phyloP scores from a whole-genome alignment of 78 protist species.

The Monocercomonoides exilis region DNA sequence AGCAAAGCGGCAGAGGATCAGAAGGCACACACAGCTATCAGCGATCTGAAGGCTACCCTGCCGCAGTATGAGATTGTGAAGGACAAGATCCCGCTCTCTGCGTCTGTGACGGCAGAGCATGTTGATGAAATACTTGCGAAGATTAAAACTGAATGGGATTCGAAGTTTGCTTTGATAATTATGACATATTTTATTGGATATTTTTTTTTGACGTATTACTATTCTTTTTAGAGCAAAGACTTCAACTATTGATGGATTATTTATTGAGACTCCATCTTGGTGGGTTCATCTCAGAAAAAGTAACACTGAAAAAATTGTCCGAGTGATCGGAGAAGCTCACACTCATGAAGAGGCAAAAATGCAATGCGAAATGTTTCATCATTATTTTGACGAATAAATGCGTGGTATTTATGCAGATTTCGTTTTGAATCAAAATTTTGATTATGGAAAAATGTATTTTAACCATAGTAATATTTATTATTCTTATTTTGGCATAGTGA shows the following conservation, averaged over 20 bases:
- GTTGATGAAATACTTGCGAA: not conserved
- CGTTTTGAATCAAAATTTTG: too few relatives aligned
- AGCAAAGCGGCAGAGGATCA: not conserved
- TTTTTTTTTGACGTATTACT: too few relatives aligned
- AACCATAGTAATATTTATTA: too few relatives aligned
- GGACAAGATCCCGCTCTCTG: not conserved
- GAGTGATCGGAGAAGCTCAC: conserved; percentile 38
- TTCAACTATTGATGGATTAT: not conserved
- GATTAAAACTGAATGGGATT: not conserved
- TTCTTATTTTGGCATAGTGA: too few relatives aligned
- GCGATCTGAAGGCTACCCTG: not conserved
- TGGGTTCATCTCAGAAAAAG: conserved; percentile 37
- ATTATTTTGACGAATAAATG: too few relatives aligned
- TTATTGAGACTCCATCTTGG: not conserved
- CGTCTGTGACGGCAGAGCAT: not conserved
- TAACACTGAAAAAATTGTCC: conserved; percentile 41
- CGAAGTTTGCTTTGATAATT: not conserved
- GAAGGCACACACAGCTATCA: not conserved
- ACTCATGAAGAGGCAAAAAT: not conserved
- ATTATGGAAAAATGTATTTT: too few relatives aligned
- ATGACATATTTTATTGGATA: not conserved
- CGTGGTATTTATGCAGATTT: too few relatives aligned
- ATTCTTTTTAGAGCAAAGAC: too few relatives aligned
- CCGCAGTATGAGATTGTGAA: conserved; percentile 17
- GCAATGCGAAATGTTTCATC: not conserved